phyloP scores from a whole-genome alignment of 441 rosid genomes.

The Erysimum pusillum region DNA sequence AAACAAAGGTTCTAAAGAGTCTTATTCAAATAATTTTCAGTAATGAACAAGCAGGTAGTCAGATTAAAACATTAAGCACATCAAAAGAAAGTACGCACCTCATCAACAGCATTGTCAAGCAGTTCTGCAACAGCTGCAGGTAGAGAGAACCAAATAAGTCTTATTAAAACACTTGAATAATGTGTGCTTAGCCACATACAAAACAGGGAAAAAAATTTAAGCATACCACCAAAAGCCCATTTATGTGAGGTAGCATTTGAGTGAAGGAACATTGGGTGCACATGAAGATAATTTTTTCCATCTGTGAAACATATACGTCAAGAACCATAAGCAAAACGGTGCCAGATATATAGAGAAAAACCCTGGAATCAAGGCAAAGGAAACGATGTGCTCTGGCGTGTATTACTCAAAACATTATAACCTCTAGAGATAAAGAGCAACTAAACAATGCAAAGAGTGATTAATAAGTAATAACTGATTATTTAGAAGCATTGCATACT shows the following conservation, averaged over 20 bases:
- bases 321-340: conserved; percentile 16
- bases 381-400: background rate
- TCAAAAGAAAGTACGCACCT: conserved; percentile 58
- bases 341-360: conserved; percentile 2
- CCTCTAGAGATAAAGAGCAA: background rate
- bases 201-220: background rate
- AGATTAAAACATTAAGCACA: conserved; percentile 25
- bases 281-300: conserved; percentile 82
- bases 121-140: conserved; percentile 93
- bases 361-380: conserved; percentile 17
- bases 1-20: conserved; percentile 26
- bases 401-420: background rate
- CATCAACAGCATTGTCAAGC: conserved; percentile 95
- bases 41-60: conserved; percentile 21
- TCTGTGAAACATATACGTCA: conserved; percentile 49
- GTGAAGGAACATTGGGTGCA: conserved; percentile 94
- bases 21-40: conserved; percentile 26
- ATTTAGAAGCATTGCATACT: conserved; percentile 56
- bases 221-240: conserved; percentile 99
- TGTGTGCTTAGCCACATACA: conserved; percentile 28
- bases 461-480: background rate
- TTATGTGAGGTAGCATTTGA: conserved; percentile 99
- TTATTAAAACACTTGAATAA: conserved; percentile 25
- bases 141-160: conserved; percentile 40
- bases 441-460: conserved; percentile 7